A percentile compares a stretch with the other conserved stretches of the same genome.
Conservation (phyloP, 371 early-diverging fungal genomes). For the Mortierella sp. region DNA sequence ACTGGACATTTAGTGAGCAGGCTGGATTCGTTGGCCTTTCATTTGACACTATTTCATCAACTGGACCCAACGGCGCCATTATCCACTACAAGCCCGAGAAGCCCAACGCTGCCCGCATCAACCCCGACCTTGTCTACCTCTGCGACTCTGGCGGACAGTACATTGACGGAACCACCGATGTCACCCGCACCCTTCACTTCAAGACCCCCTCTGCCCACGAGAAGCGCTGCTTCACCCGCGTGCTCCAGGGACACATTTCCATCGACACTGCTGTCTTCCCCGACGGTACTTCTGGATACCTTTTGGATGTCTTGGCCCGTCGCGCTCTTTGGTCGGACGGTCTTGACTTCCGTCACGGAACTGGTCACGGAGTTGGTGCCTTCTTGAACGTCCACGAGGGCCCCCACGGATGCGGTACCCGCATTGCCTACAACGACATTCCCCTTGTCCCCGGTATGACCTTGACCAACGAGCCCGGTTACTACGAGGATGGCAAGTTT, state of each 20-base stretch:
- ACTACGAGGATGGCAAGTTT: slow-evolving; percentile 97
- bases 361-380: slow-evolving; percentile 99
- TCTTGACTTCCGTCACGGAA: slow-evolving; percentile 98
- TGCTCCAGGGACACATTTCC: slow-evolving; percentile 98
- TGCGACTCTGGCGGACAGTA: slow-evolving; percentile 99
- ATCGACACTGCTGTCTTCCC: slow-evolving; percentile 92
- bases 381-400: slow-evolving; percentile 99
- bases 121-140: slow-evolving; percentile 86
- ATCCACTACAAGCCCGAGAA: slow-evolving; percentile 98
- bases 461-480: slow-evolving; percentile 98
- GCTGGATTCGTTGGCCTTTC: slow-evolving; percentile 90
- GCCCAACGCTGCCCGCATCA: slow-evolving; percentile 76
- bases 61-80: slow-evolving; percentile 98
- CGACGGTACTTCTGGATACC: slow-evolving; percentile 86
- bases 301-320: slow-evolving; percentile 93
- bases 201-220: slow-evolving; percentile 89
- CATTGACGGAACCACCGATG: slow-evolving; percentile 98
- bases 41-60: slow-evolving; percentile 98
- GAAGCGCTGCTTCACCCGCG: slow-evolving; percentile 95
- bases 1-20: slow-evolving; percentile 61
- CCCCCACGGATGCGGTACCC: slow-evolving; percentile 95
- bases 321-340: slow-evolving; percentile 93
- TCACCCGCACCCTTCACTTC: slow-evolving; percentile 97
- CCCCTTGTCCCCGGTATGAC: slow-evolving; percentile 90
- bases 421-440: slow-evolving; percentile 79